Evolutionary conservation across 768 basidiomycete species (phyloP).

Genomic region (Trametes cinnabarina): DNA sequence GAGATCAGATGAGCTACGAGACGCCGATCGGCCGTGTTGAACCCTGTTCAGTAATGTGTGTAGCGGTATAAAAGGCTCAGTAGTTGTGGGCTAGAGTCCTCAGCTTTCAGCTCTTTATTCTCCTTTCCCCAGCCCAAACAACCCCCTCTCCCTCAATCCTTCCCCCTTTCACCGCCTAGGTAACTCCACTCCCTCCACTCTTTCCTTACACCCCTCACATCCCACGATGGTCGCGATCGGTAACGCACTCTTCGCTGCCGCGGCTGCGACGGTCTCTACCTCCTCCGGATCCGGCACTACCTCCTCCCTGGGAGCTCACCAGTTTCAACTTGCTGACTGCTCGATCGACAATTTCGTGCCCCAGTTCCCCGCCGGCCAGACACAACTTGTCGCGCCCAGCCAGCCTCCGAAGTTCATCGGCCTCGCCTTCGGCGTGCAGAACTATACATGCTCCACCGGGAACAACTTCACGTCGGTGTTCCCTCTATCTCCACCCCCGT

Average conservation of each 20-base stretch:
- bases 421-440: slow-evolving; percentile 50
- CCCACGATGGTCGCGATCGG: slow-evolving; percentile 21
- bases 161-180: neutral
- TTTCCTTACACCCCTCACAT: too few species aligned
- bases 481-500: too few species aligned
- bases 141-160: neutral
- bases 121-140: neutral
- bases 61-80: neutral
- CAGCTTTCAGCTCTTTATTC: slow-evolving; percentile 9
- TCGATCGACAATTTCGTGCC: slow-evolving; percentile 24
- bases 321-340: slow-evolving; percentile 22
- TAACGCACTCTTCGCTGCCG: slow-evolving; percentile 15
- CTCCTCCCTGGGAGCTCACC: neutral
- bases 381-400: slow-evolving; percentile 37
- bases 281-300: neutral
- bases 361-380: slow-evolving; percentile 31
- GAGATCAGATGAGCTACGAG: neutral
- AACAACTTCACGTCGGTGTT: slow-evolving; percentile 42
- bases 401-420: slow-evolving; percentile 38
- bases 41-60: too few species aligned
- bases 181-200: neutral
- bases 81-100: neutral
- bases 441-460: slow-evolving; percentile 48
- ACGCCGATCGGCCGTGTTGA: neutral
- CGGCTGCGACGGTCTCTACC: slow-evolving; percentile 1